Evolutionary conservation across 306 rosid species (phyloP).

Genomic region (Glycyrrhiza uralensis): DNA sequence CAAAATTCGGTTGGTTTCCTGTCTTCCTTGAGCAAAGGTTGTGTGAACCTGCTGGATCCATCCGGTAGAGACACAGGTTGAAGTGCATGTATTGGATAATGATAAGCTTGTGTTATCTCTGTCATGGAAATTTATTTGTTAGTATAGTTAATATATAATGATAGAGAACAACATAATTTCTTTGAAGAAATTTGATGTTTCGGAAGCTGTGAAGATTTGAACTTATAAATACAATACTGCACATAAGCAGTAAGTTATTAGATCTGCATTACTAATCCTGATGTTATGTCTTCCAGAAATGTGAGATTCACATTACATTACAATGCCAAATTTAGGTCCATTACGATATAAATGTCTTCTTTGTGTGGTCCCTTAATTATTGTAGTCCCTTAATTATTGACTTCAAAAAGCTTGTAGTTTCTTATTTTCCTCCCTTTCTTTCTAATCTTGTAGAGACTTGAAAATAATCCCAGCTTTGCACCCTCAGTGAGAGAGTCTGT

Average conservation of each 20-base stretch:
- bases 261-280: not conserved
- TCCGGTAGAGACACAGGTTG: not conserved
- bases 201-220: not conserved
- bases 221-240: not conserved
- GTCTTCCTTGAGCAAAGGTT: not conserved
- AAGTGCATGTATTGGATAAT: not conserved
- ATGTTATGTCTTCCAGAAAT: not conserved
- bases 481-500: slow-evolving; percentile 79
- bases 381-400: not conserved
- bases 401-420: not conserved
- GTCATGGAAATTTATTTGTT: not conserved
- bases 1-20: not conserved
- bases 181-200: slow-evolving; percentile 1
- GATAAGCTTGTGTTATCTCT: not conserved
- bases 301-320: not conserved
- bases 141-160: not conserved
- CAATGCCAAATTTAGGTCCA: not conserved
- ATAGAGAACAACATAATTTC: not conserved
- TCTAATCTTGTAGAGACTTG: slow-evolving; percentile 68
- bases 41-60: not conserved
- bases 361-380: slow-evolving; percentile 5
- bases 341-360: not conserved
- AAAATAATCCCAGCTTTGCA: slow-evolving; percentile 62
- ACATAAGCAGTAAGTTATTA: not conserved
- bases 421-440: slow-evolving; percentile 10